Evolutionary conservation across 2,329 filamentous ascomycete genomes (phyloP), one percentile per base, ranked within the genome.

Genomic region (Curvularia sp.): DNA sequence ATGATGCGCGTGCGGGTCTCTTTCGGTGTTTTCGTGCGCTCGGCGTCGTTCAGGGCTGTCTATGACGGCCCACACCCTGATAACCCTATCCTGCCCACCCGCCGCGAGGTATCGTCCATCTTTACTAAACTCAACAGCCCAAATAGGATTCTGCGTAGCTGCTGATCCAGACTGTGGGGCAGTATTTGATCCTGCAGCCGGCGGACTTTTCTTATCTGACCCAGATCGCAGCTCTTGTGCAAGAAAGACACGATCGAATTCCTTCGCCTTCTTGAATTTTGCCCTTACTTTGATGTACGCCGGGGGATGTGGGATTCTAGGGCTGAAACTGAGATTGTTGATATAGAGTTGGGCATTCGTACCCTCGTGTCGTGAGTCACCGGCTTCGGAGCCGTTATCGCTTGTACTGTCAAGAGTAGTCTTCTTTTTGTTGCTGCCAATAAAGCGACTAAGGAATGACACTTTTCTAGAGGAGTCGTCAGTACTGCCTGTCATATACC

Each of bases 61-160:
- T 39, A 99, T 87, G 4, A 98, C 93, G 1, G 90, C 88, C 90
- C 94, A 99, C 15, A 98, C 86, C 18, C 94, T 86, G 10, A 99
- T 88, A 15, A 93, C 84, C 63, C 87, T 87, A 74, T 98, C 95
- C 66, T 94, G 91, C 4, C 95, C 95, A 10, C 91, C 95, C n/a
- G 92, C 92, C 5, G 95, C 95, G 18, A 99, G 82, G 74, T 93
- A 97, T 70, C 85, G 91, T 5, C 95, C 95, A 79, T 98, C 94
- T 60, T 89, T 89, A 71, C 94, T 98, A 71, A 98, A 98, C 70
- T 95, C 91, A 63, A 92, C 87, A 0, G 94, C 89, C 95, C 95
- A 99, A 33, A 97, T 88, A 0, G 95, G 93, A 60, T 90, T 82
- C 49, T 82, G 82, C 41, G 52, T 67, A 2, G 69, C 72, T 4